Base-by-base conservation (phyloP, 331 rosid genomes). In the Acacia pycnantha region DNA sequence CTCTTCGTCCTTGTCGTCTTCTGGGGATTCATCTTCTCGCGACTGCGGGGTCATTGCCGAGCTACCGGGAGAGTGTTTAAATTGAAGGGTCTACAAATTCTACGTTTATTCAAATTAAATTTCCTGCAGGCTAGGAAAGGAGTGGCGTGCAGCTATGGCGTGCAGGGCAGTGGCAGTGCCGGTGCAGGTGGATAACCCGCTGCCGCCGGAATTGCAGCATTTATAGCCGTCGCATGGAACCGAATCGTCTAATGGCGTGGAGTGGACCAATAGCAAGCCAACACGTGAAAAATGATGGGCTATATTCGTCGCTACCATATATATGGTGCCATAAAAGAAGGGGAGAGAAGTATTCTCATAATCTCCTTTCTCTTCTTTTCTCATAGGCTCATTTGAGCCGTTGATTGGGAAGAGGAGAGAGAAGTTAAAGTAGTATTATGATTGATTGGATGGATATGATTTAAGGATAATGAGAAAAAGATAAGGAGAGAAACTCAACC, bases 1-100 rank as follows among this genome's bases (percentile, higher is more conserved):
- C 61, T 94, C 98, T 31, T 82, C 92, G 44, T 88, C 92, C 16
- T 5, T 59, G 21, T 67, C 87, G 11, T 81, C 88, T 11, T 74
- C 82, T 24, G 73, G 80, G 15, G 82, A 70, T n/a, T 81, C 75
- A 15, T 84, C 87, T 69, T 83, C 88, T 64, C 76, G 85, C 21
- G 84, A 59, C 75, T 58, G 80, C 31, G 79, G 74, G 44, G 69
- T 81, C 97, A 85, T 88, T 37, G 65, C 56, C 19, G 2, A 37
- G 40, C n/a, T 3, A 64, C 37, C 35, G 6, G 64, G 48, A 61
- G 18, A 41, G 27, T 6, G 62, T 12, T 19, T 35, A 2, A 29
- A 76, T 76, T 7, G 37, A 22, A 21, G 53, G 56, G 58, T 16
- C 16, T 51, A 24, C 0, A 0, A 41, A 58, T 78, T 13, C 15